phyloP scores from a whole-genome alignment of 495 filamentous ascomycete genomes.

The Trichoderma asperelloides region DNA sequence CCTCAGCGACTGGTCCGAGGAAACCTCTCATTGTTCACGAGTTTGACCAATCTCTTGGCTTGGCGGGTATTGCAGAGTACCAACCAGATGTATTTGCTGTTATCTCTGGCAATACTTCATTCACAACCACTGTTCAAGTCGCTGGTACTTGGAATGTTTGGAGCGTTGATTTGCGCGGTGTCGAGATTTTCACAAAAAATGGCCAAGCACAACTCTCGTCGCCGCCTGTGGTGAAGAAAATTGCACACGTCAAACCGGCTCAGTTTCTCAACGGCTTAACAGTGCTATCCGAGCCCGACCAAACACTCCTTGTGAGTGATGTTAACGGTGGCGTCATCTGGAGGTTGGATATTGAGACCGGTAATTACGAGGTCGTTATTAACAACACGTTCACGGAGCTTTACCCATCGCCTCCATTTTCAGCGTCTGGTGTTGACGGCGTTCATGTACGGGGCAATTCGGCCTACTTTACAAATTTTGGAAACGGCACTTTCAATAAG shows the following conservation, averaged over 20 bases:
- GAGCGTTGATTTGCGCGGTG: slow-evolving; percentile 12
- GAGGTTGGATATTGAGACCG: slow-evolving; percentile 10
- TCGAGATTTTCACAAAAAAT: not conserved
- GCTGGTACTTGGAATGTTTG: slow-evolving; percentile 22
- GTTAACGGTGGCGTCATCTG: slow-evolving; percentile 10
- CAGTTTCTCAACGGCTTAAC: slow-evolving; percentile 24
- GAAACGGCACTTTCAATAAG: slow-evolving; percentile 12
- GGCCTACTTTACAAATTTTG: slow-evolving; percentile 11
- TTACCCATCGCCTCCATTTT: slow-evolving; percentile 6
- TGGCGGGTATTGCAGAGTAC: slow-evolving; percentile 26
- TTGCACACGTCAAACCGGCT: slow-evolving; percentile 18
- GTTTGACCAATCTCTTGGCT: slow-evolving; percentile 21
- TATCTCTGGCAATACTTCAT: slow-evolving; percentile 21
- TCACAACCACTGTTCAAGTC: slow-evolving; percentile 16
- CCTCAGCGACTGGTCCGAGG: slow-evolving; percentile 9
- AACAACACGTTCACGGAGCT: slow-evolving; percentile 11
- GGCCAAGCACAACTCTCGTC: not conserved
- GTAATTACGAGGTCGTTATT: slow-evolving; percentile 13
- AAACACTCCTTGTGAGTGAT: slow-evolving; percentile 15
- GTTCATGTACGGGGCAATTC: slow-evolving; percentile 9
- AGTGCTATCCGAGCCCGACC: slow-evolving; percentile 9
- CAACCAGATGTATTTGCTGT: slow-evolving; percentile 27
- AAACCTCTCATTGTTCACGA: slow-evolving; percentile 21
- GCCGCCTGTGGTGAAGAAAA: slow-evolving; percentile 14
- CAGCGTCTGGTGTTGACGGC: slow-evolving; percentile 13